Conservation (phyloP, 2,329 filamentous ascomycete genomes). For the Verticillium longisporum region DNA sequence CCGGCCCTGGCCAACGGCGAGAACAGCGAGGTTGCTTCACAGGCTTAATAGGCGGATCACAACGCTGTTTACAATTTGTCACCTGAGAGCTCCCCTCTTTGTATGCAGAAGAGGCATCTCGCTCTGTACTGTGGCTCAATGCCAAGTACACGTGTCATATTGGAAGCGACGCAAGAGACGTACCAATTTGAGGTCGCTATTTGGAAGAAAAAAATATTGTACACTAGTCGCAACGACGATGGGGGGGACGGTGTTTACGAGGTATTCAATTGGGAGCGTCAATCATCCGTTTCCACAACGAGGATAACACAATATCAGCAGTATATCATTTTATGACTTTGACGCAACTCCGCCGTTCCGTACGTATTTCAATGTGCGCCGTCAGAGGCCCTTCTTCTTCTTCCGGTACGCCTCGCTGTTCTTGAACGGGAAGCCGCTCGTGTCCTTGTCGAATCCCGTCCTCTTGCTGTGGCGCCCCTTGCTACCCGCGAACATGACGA, state of each 20-base stretch:
- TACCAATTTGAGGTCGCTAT: neutral
- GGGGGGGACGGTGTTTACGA: neutral
- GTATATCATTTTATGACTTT: neutral
- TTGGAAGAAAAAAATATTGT: neutral
- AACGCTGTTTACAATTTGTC: neutral
- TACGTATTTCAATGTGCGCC: neutral
- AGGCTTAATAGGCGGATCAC: neutral
- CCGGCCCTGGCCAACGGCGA: neutral
- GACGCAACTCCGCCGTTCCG: neutral
- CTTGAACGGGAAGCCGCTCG: conserved; percentile 30
- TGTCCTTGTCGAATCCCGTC: conserved; percentile 29
- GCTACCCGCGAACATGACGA: conserved; percentile 30
- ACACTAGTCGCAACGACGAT: neutral
- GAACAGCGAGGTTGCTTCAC: neutral
- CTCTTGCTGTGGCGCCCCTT: conserved; percentile 27
- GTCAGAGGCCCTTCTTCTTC: conserved; percentile 29
- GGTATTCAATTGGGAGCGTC: neutral
- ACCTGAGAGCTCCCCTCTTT: neutral
- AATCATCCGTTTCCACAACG: neutral
- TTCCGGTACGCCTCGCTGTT: conserved; percentile 27
- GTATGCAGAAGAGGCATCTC: neutral
- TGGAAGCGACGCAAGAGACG: neutral
- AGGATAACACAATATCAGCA: neutral
- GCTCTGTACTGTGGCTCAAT: too few species aligned
- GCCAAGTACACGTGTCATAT: neutral